Evolutionary conservation across 768 basidiomycete genomes (phyloP), one percentile per base, ranked within the genome.

Genomic region (Exidia glandulosa): DNA sequence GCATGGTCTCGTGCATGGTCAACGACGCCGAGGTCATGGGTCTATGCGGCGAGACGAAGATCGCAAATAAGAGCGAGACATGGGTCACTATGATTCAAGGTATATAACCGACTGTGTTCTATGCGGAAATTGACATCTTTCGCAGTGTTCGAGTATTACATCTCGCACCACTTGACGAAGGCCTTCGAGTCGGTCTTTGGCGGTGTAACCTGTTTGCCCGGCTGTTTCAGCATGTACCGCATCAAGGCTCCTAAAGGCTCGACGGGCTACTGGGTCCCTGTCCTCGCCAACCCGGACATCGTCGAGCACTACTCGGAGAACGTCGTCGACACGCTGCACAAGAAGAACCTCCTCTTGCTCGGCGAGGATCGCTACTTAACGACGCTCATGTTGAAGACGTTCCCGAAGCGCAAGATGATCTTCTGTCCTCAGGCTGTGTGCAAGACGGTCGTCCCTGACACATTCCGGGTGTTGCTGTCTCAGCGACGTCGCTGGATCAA

Each of bases 11-110:
- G 55, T 95, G 93, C 67, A 94, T 97, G 94, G 90, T 94, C 31
- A 84, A 92, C 68, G 96, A 99, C 68, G 83, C 86, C 66, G 96
- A 98, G 72, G 97, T 98, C 64, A 98, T 98, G 96, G 96, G 94
- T 25, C 79, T 99, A 29, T 99, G 96, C 69, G 96, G 96, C 30
- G 96, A 99, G 77, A 99, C 96, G 62, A 99, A 99, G 83, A 94
- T 99, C 66, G 96, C 96, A 34, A 99, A 99, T 77, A 99, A 99
- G 78, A 86, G 87, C 16, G 95, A 98, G 70, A 94, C 94, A 12
- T 97, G 95, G 78, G 94, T 98, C 48, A 97, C 95, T 16, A 98
- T 99, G 96, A 98, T 99, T 74, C 96, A 99, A 81, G 94, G 95
- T 94, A 59, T 23, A 29, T 34, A 7, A 6, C 10, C 37, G 23